A percentile compares a stretch with the other conserved stretches of the same genome.
phyloP scores from a whole-genome alignment of 306 rosid species.

The Medicago ruthenica region DNA sequence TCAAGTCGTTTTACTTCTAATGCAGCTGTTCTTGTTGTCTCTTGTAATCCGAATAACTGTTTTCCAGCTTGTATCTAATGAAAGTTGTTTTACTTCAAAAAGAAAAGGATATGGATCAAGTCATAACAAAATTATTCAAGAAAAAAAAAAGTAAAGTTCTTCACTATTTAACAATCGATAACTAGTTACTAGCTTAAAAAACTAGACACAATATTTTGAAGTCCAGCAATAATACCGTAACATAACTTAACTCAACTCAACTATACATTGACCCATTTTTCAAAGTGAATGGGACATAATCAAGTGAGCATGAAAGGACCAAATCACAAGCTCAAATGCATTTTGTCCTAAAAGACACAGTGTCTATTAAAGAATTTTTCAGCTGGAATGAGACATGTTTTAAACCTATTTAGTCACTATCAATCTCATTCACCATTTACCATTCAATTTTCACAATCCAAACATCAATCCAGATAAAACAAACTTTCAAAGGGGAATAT shows the following conservation, averaged over 20 bases:
- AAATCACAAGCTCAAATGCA: background rate
- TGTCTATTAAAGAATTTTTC: slow-evolving; percentile 9
- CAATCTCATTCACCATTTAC: slow-evolving; percentile 32
- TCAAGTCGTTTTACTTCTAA: too few relatives aligned
- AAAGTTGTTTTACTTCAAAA: too few relatives aligned
- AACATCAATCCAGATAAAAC: background rate
- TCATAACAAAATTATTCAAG: background rate
- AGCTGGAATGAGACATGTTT: slow-evolving; percentile 12
- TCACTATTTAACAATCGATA: too few relatives aligned
- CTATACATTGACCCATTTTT: background rate
- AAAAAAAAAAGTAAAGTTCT: too few relatives aligned
- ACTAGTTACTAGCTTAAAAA: too few relatives aligned
- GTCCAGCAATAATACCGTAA: background rate
- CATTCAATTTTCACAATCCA: slow-evolving; percentile 2
- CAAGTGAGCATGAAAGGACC: slow-evolving; percentile 1
- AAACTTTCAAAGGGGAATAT: background rate
- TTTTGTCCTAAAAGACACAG: slow-evolving; percentile 7
- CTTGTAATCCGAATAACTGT: too few relatives aligned
- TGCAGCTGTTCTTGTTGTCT: too few relatives aligned
- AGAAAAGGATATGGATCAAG: too few relatives aligned
- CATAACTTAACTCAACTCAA: background rate
- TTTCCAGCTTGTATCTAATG: too few relatives aligned
- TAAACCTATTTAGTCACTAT: slow-evolving; percentile 19
- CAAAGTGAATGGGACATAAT: background rate
- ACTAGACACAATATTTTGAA: too few relatives aligned